Base-by-base conservation (phyloP, 1,284 basidiomycete genomes). In the Mycosarcoma mackinlayi region DNA sequence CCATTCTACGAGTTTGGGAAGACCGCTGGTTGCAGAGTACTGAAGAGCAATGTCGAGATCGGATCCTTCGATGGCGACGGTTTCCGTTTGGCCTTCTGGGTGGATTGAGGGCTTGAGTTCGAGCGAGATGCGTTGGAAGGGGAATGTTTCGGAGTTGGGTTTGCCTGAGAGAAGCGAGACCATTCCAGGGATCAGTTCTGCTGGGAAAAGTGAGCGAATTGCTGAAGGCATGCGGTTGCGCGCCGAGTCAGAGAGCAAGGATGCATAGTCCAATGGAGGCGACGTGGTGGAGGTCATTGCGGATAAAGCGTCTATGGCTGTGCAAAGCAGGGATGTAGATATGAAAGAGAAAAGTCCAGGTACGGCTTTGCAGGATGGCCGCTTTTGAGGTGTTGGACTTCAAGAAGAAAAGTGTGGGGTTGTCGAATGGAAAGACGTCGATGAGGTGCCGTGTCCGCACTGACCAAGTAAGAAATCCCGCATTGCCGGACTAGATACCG, bases 61-160 rank as follows among this genome's bases (percentile, higher is more conserved):
- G 8, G 72, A 53, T 0, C 83, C 81, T 30, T 80, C 63, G 50
- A 85, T 72, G 13, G 74, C 53, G 33, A 84, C 53, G 6, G 45
- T 71, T n/a, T 74, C 64, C 16, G 66, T 58, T 21, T 55, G 18
- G n/a, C 53, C 68, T 6, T 34, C 41, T 0, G 24, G 21, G 3
- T 50, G 54, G 18, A 47, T 37, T 8, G 52, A 27, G 16, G 85
- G 81, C 74, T 86, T 86, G 59, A 87, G 78, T 58, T 84, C 84
- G 51, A 87, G 79, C 21, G 86, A 87, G 70, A 96, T 85, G 0
- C 89, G 88, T 6, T 89, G 88, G 81, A 98, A 91, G 0, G 94
- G 94, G 84, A 97, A 98, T 7, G 92, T 92, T 4, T 86, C 84
- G 16, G 90, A 87, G 80, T 96, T 95, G 21, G 95, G 95, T 83